A percentile compares a stretch with the other conserved stretches of the same genome.
Conservation (phyloP, 805 yeast genomes). For the Yarrowia osloensis region DNA sequence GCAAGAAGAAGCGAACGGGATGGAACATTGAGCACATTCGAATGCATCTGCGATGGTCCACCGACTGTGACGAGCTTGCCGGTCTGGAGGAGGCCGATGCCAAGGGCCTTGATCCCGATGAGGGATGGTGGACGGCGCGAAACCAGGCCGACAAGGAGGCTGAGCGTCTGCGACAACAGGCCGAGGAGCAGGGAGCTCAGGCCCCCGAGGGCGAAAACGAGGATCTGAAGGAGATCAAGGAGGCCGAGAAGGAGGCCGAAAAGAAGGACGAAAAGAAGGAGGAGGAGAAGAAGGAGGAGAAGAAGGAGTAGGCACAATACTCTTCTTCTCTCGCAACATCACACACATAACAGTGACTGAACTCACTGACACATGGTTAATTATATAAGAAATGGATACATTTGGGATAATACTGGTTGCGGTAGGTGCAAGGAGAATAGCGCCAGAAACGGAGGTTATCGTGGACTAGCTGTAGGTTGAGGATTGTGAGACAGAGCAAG, state of each 20-base stretch:
- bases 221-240: not conserved
- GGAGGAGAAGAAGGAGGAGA: not conserved
- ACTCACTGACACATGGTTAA: not conserved
- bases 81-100: constrained; percentile 1
- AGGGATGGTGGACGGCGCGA: constrained; percentile 20
- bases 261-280: not conserved
- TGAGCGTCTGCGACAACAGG: not conserved
- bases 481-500: too few relatives aligned
- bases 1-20: constrained; percentile 8
- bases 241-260: not conserved
- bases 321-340: not conserved
- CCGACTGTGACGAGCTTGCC: constrained; percentile 14
- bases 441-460: too few relatives aligned
- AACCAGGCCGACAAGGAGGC: constrained; percentile 3
- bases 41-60: constrained; percentile 3
- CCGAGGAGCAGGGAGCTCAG: not conserved
- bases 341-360: not conserved
- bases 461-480: too few relatives aligned
- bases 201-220: not conserved
- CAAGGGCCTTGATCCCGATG: constrained; percentile 8
- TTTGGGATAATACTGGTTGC: not conserved
- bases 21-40: constrained; percentile 11
- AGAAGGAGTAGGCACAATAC: not conserved
- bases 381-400: not conserved
- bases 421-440: too few relatives aligned